Evolutionary conservation across 1,284 basidiomycete genomes (phyloP).

Genomic region (Stygiomarasmius scandens): DNA sequence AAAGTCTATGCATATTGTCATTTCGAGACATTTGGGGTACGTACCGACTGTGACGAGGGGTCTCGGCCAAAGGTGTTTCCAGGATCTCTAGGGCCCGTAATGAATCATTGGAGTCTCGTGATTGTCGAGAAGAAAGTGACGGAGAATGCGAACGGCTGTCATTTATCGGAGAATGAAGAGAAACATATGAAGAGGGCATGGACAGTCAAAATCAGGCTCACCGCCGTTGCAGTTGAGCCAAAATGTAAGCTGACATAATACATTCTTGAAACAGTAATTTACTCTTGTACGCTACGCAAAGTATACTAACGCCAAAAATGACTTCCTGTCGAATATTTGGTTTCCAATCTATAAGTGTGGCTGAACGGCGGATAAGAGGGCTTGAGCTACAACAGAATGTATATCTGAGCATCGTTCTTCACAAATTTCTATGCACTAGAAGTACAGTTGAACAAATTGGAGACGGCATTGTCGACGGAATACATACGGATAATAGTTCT

Average conservation of each 20-base stretch:
- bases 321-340: too few species aligned
- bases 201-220: not conserved
- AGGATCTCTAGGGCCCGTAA: slow-evolving; percentile 77
- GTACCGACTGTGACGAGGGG: slow-evolving; percentile 35
- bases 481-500: slow-evolving; percentile 57
- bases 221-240: too few species aligned
- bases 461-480: not conserved
- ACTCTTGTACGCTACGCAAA: too few species aligned
- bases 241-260: too few species aligned
- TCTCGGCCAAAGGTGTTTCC: slow-evolving; percentile 52
- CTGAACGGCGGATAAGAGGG: slow-evolving; percentile 49
- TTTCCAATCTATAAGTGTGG: not conserved
- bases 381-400: slow-evolving; percentile 73
- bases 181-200: slow-evolving; percentile 19
- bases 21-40: not conserved
- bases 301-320: too few species aligned
- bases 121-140: slow-evolving; percentile 29
- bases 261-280: too few species aligned
- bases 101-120: slow-evolving; percentile 72
- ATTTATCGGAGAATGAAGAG: slow-evolving; percentile 14
- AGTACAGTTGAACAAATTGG: slow-evolving; percentile 5
- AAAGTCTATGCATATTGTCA: slow-evolving; percentile 5
- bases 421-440: slow-evolving; percentile 68
- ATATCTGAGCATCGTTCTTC: slow-evolving; percentile 72
- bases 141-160: slow-evolving; percentile 5